Evolutionary conservation across 805 yeast genomes (phyloP).

Genomic region (Wickerhamiella australiensis): DNA sequence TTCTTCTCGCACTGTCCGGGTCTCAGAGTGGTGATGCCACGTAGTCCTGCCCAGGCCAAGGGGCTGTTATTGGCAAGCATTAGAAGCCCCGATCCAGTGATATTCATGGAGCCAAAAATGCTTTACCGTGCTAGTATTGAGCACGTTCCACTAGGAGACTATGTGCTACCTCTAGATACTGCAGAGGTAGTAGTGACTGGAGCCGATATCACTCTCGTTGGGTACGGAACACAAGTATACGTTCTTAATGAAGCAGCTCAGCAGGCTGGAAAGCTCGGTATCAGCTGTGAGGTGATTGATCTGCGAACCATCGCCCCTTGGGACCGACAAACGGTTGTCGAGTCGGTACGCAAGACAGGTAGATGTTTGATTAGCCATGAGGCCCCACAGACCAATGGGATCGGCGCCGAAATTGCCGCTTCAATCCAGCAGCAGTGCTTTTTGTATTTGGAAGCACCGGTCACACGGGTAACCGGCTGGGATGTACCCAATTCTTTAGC

Average conservation of each 20-base stretch:
- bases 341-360: slow-evolving; percentile 79
- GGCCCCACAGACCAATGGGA: slow-evolving; percentile 86
- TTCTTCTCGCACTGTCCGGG: slow-evolving; percentile 95
- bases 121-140: slow-evolving; percentile 77
- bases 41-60: slow-evolving; percentile 80
- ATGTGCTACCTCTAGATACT: slow-evolving; percentile 71
- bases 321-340: slow-evolving; percentile 69
- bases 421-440: slow-evolving; percentile 91
- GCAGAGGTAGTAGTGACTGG: slow-evolving; percentile 82
- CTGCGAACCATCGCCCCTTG: slow-evolving; percentile 86
- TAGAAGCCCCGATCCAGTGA: slow-evolving; percentile 91
- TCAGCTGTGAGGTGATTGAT: slow-evolving; percentile 75
- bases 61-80: slow-evolving; percentile 84
- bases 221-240: slow-evolving; percentile 75
- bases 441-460: slow-evolving; percentile 86
- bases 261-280: slow-evolving; percentile 62
- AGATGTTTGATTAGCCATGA: slow-evolving; percentile 77
- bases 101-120: slow-evolving; percentile 82
- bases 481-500: slow-evolving; percentile 97
- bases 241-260: slow-evolving; percentile 75
- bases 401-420: slow-evolving; percentile 89
- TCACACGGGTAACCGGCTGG: slow-evolving; percentile 89
- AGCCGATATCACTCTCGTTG: slow-evolving; percentile 64
- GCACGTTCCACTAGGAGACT: slow-evolving; percentile 71
- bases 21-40: slow-evolving; percentile 79